Evolutionary conservation across 1,139 yeast species (phyloP), one percentile per base, ranked within the genome.

Genomic region (Pneumocystis carinii): DNA sequence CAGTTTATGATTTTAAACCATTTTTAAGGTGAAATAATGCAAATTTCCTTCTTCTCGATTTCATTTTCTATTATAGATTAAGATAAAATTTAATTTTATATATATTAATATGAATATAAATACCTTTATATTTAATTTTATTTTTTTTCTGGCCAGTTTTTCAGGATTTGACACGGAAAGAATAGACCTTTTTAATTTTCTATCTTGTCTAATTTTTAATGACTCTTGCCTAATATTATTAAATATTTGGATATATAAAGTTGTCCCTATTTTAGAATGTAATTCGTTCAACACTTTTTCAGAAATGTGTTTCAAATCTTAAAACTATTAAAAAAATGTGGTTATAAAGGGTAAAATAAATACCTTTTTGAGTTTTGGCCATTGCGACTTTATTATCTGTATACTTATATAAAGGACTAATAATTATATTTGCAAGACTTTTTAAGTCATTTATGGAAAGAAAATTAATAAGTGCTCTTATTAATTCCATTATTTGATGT

Each of bases 131-230:
- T 48, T 48, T 48, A 48, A 24, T 48, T 48, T 48, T 1, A 48
- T 48, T 48, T 48, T 48, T 48, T 48, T 48, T 48, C 32, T 48
- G 12, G 55, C 55, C 14, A 24, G n/a, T 48, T 24, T 19, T 27
- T 86, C 96, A 0, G 98, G 98, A 4, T 87, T 87, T 15, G 80
- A 80, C 3, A 90, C 79, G 1, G 90, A 88, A 72, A 88, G 76
- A 67, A 87, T 85, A 0, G 96, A 86, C 65, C 90, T 79, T 71
- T 84, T 85, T 0, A 87, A 81, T 71, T 79, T 84, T 74, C 97
- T 83, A 62, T 88, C 94, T 66, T 80, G 80, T 70, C 97, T 82
- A 72, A 89, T 80, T 38, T 77, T 77, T 58, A 75, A 75, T 27
- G 90, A 85, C 17, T 72, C 71, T 67, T 79, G 83, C 70, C 83